Conservation (phyloP, 306 rosid genomes). For the Mucuna pruriens region DNA sequence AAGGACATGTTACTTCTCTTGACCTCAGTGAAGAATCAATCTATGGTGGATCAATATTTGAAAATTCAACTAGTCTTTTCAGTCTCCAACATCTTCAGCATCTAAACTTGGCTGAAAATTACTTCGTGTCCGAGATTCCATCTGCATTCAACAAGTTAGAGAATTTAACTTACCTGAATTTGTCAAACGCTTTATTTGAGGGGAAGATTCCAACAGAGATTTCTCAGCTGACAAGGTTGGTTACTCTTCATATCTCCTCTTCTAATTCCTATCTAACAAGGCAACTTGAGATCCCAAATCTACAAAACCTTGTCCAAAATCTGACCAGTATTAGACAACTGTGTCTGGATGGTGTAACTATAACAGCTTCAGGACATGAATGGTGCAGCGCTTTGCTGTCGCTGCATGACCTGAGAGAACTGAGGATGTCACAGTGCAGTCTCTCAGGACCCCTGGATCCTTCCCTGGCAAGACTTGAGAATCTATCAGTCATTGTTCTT, state of each 20-base stretch:
- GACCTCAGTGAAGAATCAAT: neutral
- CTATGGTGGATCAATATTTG: neutral
- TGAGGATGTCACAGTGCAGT: conserved; percentile 15
- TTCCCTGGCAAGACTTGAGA: neutral
- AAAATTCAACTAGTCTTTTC: neutral
- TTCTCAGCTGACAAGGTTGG: neutral
- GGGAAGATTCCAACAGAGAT: neutral
- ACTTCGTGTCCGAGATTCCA: rapidly evolving
- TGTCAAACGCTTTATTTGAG: neutral
- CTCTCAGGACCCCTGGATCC: conserved; percentile 39
- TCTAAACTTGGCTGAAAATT: neutral
- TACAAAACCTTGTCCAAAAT: conserved; percentile 33
- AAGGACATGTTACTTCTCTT: neutral
- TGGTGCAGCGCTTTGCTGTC: conserved; percentile 47
- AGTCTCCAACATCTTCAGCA: neutral
- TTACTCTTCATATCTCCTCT: neutral
- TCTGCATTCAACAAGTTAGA: neutral
- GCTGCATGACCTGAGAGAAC: neutral
- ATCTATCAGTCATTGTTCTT: conserved; percentile 20
- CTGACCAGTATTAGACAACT: conserved; percentile 36
- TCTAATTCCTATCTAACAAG: too few relatives aligned
- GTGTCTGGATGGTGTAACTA: conserved; percentile 38
- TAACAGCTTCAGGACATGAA: conserved; percentile 40
- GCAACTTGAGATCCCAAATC: conserved; percentile 21
- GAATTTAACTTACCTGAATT: neutral